phyloP scores from a whole-genome alignment of 2,329 filamentous ascomycete species.

The Fusarium humuli region DNA sequence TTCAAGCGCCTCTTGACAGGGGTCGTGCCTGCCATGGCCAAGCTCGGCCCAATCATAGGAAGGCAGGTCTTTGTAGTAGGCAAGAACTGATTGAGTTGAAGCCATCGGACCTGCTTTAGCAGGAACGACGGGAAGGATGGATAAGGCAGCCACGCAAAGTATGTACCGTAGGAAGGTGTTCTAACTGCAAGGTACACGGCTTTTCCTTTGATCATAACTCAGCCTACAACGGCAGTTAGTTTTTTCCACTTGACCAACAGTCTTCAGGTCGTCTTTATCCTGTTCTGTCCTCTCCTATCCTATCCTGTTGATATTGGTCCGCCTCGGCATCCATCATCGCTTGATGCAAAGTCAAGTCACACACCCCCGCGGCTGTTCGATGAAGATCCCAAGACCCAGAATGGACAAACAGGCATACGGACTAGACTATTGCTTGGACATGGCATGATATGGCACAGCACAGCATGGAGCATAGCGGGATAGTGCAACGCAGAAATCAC shows the following conservation, averaged over 20 bases:
- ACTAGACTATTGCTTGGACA: constrained; percentile 16
- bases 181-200: constrained; percentile 38
- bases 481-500: constrained; percentile 28
- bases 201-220: constrained; percentile 17
- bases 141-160: constrained; percentile 25
- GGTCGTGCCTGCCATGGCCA: constrained; percentile 23
- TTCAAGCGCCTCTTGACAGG: constrained; percentile 39
- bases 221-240: constrained; percentile 26
- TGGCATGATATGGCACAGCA: constrained; percentile 41
- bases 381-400: constrained; percentile 29
- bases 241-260: constrained; percentile 35
- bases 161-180: constrained; percentile 7
- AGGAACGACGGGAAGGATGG: constrained; percentile 31
- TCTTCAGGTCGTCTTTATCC: constrained; percentile 13
- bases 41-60: constrained; percentile 25
- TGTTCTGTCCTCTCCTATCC: not conserved
- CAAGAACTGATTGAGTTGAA: constrained; percentile 35
- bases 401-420: constrained; percentile 34
- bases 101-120: constrained; percentile 38
- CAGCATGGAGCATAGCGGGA: constrained; percentile 26
- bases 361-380: constrained; percentile 26
- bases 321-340: constrained; percentile 23
- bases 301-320: constrained; percentile 12
- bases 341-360: constrained; percentile 18
- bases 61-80: constrained; percentile 31